phyloP scores from a whole-genome alignment of 208 protist species.

The Wallacemonas sp. region DNA sequence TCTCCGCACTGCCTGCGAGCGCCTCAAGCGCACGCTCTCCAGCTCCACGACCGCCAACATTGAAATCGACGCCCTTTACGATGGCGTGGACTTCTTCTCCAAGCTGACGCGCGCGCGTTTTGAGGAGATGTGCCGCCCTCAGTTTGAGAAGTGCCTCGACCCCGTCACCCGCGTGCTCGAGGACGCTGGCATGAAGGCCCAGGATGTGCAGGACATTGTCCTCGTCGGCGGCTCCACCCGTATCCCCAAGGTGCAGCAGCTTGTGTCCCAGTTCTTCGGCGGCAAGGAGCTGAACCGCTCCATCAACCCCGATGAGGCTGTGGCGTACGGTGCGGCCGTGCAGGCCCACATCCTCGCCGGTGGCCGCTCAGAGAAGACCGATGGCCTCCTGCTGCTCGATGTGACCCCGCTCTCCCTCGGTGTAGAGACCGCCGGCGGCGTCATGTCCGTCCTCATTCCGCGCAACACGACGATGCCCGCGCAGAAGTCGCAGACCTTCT shows the following conservation, averaged over 20 bases:
- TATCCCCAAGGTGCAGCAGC: constrained; percentile 98
- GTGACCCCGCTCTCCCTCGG: constrained; percentile 96
- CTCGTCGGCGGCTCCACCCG: constrained; percentile 96
- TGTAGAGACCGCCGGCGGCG: constrained; percentile 92
- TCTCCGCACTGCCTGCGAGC: constrained; percentile 88
- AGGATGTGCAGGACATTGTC: constrained; percentile 93
- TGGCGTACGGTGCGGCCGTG: constrained; percentile 96
- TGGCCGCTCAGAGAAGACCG: constrained; percentile 61
- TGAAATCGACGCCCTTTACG: constrained; percentile 98
- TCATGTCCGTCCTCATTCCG: constrained; percentile 94
- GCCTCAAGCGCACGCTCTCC: constrained; percentile 98
- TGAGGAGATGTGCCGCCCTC: constrained; percentile 95
- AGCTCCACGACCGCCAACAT: constrained; percentile 91
- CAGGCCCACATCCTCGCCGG: constrained; percentile 96
- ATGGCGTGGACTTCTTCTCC: constrained; percentile 97
- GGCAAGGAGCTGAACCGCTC: constrained; percentile 93
- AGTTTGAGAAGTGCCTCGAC: constrained; percentile 87
- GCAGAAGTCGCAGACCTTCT: constrained; percentile 90
- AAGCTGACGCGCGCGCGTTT: constrained; percentile 98
- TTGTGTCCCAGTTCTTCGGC: constrained; percentile 95
- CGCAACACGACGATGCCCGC: constrained; percentile 86
- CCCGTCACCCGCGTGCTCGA: constrained; percentile 87
- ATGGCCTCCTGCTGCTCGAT: constrained; percentile 81
- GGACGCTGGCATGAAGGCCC: constrained; percentile 89
- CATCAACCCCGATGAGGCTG: constrained; percentile 95